Evolutionary conservation across 1,284 basidiomycete species (phyloP).

Genomic region (Caloboletus firmus): DNA sequence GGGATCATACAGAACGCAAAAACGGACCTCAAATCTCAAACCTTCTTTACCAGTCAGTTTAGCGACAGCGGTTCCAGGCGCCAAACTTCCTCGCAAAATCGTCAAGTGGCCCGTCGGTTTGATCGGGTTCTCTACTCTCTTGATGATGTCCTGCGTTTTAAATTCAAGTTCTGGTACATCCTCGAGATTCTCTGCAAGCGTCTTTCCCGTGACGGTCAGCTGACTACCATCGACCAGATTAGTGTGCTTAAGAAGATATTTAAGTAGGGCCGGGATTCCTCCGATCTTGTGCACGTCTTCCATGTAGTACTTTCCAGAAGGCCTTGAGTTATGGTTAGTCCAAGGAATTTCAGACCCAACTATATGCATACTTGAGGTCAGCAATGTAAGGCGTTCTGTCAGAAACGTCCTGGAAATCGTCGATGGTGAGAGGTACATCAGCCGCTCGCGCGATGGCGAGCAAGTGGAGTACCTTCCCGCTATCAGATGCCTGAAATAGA

Average conservation of each 20-base stretch:
- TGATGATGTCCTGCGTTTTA: slow-evolving; percentile 81
- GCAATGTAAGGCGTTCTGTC: slow-evolving; percentile 93
- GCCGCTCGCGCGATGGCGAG: slow-evolving; percentile 93
- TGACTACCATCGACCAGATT: slow-evolving; percentile 88
- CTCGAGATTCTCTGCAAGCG: slow-evolving; percentile 87
- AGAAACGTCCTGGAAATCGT: slow-evolving; percentile 90
- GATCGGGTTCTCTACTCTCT: slow-evolving; percentile 80
- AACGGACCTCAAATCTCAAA: slow-evolving; percentile 71
- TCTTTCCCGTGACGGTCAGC: slow-evolving; percentile 93
- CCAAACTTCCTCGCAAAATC: slow-evolving; percentile 88
- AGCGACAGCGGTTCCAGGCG: slow-evolving; percentile 89
- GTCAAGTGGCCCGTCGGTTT: slow-evolving; percentile 91
- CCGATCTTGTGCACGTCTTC: slow-evolving; percentile 93
- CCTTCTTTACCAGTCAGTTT: slow-evolving; percentile 99
- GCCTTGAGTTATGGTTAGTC: slow-evolving; percentile 45
- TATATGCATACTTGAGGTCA: slow-evolving; percentile 71
- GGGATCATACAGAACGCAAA: neutral
- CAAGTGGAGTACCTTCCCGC: slow-evolving; percentile 77
- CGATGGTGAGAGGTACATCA: slow-evolving; percentile 84
- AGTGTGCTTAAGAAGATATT: slow-evolving; percentile 86
- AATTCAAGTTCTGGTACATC: slow-evolving; percentile 78
- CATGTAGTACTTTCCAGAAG: slow-evolving; percentile 95
- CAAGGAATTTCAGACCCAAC: neutral
- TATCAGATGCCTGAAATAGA: neutral
- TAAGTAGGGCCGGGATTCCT: slow-evolving; percentile 80